phyloP scores from a whole-genome alignment of 345 rosid species.

The Ricinus communis region DNA sequence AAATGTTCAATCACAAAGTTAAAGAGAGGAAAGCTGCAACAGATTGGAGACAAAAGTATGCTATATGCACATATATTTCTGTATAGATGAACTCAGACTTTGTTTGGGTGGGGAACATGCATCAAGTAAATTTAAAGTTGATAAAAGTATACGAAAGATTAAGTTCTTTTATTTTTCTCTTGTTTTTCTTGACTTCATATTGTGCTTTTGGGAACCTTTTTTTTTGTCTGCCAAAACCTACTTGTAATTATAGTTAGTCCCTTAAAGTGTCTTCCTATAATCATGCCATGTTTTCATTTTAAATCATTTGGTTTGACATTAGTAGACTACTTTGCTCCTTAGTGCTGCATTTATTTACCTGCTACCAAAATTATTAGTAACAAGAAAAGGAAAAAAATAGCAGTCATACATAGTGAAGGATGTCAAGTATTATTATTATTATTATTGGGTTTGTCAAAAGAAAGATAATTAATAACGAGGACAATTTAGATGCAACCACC shows the following conservation, averaged over 20 bases:
- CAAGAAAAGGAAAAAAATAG: too few relatives aligned
- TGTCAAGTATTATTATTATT: too few relatives aligned
- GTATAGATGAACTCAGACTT: not conserved
- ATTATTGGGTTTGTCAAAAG: too few relatives aligned
- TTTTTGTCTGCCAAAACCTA: slow-evolving; percentile 5
- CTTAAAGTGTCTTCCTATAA: not conserved
- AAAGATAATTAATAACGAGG: too few relatives aligned
- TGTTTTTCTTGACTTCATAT: not conserved
- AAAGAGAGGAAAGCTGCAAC: too few relatives aligned
- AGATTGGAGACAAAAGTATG: not conserved
- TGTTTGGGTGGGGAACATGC: not conserved
- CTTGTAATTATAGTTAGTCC: slow-evolving; percentile 11
- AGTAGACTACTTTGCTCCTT: not conserved
- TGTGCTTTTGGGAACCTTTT: not conserved
- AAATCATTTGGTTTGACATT: slow-evolving; percentile 13
- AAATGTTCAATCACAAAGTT: too few relatives aligned
- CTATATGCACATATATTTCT: too few relatives aligned
- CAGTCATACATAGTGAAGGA: too few relatives aligned
- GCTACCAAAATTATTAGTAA: too few relatives aligned
- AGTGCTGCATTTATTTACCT: too few relatives aligned
- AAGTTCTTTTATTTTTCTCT: too few relatives aligned
- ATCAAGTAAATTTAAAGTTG: slow-evolving; percentile 4
- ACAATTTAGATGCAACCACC: too few relatives aligned
- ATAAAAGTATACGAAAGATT: not conserved
- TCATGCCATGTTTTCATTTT: slow-evolving; percentile 7